Evolutionary conservation across 2,329 filamentous ascomycete species (phyloP).

Genomic region (Lasiodiplodia sp.): DNA sequence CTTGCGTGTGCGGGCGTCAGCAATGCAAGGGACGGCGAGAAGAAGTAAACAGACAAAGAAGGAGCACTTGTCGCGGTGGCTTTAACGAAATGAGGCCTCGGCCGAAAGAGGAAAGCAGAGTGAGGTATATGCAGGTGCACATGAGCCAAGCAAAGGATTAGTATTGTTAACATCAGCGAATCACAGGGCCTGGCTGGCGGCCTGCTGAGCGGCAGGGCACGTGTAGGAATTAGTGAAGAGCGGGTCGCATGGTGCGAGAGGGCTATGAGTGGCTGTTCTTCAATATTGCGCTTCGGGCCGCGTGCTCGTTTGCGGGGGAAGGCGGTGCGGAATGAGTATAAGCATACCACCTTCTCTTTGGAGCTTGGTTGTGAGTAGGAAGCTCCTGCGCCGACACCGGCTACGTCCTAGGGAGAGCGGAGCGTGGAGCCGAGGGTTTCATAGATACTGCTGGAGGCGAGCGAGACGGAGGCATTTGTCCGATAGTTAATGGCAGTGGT

Average conservation of each 20-base stretch:
- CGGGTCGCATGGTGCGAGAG: slow-evolving; percentile 16
- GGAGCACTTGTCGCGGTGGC: slow-evolving; percentile 7
- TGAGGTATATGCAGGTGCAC: slow-evolving; percentile 12
- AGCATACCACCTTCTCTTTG: slow-evolving; percentile 28
- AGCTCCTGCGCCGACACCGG: slow-evolving; percentile 1
- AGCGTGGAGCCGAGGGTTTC: background rate
- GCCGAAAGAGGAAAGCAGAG: slow-evolving; percentile 15
- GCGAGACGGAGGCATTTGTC: background rate
- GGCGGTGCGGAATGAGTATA: background rate
- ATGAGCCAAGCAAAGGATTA: slow-evolving; percentile 5
- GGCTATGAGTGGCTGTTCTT: slow-evolving; percentile 5
- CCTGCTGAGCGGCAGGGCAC: slow-evolving; percentile 8
- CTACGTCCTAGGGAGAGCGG: background rate
- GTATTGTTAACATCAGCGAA: background rate
- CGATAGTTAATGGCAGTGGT: background rate
- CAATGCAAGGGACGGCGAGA: slow-evolving; percentile 17
- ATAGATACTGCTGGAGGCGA: background rate
- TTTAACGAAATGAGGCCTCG: slow-evolving; percentile 17
- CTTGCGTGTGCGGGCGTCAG: slow-evolving; percentile 7
- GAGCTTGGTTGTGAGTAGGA: slow-evolving; percentile 6
- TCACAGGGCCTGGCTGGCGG: background rate
- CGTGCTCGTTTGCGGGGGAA: slow-evolving; percentile 22
- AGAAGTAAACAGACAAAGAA: background rate
- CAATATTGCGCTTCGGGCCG: slow-evolving; percentile 27
- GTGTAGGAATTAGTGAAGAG: background rate